Conservation (phyloP, 1,284 basidiomycete genomes). For the Pyrrhoderma noxium region DNA sequence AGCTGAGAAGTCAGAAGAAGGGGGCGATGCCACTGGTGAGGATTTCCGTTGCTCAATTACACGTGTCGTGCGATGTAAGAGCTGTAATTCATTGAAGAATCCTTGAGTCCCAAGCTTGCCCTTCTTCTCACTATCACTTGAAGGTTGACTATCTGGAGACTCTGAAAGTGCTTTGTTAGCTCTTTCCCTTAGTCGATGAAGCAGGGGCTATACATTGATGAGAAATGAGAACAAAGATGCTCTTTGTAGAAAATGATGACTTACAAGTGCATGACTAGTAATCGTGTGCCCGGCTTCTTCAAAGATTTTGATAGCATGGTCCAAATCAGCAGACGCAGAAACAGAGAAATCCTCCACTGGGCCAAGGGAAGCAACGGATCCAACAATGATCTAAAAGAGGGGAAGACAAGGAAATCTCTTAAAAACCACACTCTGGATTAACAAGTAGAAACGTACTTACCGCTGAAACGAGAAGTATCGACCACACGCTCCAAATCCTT, state of each 20-base stretch:
- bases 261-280: slow-evolving; percentile 8
- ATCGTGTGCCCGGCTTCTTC: slow-evolving; percentile 1
- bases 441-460: background rate
- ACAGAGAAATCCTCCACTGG: slow-evolving; percentile 17
- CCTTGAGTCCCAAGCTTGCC: background rate
- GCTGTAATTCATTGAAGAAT: background rate
- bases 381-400: slow-evolving; percentile 17
- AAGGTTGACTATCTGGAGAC: background rate
- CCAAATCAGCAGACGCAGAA: slow-evolving; percentile 17
- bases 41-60: slow-evolving; percentile 3
- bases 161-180: background rate
- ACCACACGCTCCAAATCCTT: slow-evolving; percentile 8
- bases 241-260: no score
- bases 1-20: background rate
- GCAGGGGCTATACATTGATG: slow-evolving; percentile 1
- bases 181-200: slow-evolving; percentile 6
- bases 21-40: background rate
- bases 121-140: background rate
- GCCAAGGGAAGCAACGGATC: slow-evolving; percentile 17
- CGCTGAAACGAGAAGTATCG: background rate
- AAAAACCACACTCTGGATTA: no score
- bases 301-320: slow-evolving; percentile 9
- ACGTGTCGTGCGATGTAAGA: slow-evolving; percentile 4
- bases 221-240: background rate
- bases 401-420: background rate